These are phyloP conservation scores for Phlebiopsis gigantea DNA, from an alignment of 768 basidiomycete species.

Conservation along the genomic window DNA sequence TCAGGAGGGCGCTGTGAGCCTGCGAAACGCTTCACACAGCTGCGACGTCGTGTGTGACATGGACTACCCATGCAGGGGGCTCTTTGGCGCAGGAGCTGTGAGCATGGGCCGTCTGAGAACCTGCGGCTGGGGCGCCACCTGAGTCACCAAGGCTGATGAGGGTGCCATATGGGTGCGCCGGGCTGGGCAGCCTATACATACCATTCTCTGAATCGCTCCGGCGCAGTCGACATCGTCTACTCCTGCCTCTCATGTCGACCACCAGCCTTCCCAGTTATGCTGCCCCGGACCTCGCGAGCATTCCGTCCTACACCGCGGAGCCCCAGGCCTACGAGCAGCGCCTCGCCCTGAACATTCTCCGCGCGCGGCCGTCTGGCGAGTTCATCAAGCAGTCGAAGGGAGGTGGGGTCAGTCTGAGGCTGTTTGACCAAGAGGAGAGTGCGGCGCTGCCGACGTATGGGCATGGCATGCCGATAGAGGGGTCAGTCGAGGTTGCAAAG, in stretches of 20 bases:
- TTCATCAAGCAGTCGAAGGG: constrained; percentile 58
- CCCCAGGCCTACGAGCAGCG: constrained; percentile 50
- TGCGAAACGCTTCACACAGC: too few species aligned
- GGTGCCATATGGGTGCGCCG: constrained; percentile 6
- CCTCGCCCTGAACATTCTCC: constrained; percentile 35
- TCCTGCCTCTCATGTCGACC: constrained; percentile 42
- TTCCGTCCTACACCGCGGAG: constrained; percentile 49
- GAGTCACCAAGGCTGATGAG: constrained; percentile 7
- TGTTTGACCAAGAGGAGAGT: constrained; percentile 49
- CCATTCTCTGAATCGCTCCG: not conserved
- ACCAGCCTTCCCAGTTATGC: constrained; percentile 48
- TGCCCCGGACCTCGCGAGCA: constrained; percentile 32
- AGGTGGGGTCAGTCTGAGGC: constrained; percentile 45
- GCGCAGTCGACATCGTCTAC: not conserved
- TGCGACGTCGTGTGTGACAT: too few species aligned
- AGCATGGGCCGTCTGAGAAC: not conserved
- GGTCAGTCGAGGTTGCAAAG: constrained; percentile 50
- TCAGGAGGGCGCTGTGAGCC: too few species aligned
- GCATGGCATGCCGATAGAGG: constrained; percentile 44
- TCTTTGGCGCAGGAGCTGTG: too few species aligned
- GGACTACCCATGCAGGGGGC: too few species aligned
- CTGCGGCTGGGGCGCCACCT: constrained; percentile 8
- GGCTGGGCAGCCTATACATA: not conserved
- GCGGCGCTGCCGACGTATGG: constrained; percentile 55
- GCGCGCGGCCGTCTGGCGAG: constrained; percentile 36